phyloP scores from a whole-genome alignment of 208 protist species.

The Trypanosoma conorhini region DNA sequence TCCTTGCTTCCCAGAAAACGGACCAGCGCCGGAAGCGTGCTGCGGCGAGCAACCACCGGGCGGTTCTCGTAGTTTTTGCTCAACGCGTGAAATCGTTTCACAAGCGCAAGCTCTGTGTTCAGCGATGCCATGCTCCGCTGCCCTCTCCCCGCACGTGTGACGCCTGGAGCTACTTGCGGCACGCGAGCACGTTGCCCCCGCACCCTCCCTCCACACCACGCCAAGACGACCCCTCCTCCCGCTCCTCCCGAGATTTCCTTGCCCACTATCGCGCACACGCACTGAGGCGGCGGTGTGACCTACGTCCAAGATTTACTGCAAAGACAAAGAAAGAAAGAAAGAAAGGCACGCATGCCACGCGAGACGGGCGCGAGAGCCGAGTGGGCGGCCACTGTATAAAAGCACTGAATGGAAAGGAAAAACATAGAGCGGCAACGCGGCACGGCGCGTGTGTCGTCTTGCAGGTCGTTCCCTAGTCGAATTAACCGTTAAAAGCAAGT shows the following conservation, averaged over 20 bases:
- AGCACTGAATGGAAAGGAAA: no score
- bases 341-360: not conserved
- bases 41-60: constrained; percentile 77
- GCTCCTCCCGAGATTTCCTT: constrained; percentile 5
- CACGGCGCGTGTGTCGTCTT: no score
- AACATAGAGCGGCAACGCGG: no score
- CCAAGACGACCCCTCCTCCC: not conserved
- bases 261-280: not conserved
- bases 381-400: no score
- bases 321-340: not conserved
- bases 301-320: not conserved
- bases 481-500: no score
- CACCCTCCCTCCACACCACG: no score
- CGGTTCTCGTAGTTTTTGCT: constrained; percentile 74
- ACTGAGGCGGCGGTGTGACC: not conserved
- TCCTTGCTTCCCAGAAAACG: constrained; percentile 86
- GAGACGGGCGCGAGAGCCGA: no score
- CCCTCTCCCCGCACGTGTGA: not conserved
- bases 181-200: not conserved
- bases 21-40: constrained; percentile 77
- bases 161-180: not conserved
- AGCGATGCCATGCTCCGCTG: constrained; percentile 44
- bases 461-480: no score
- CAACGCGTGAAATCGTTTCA: constrained; percentile 76
- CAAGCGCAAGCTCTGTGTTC: constrained; percentile 77